Evolutionary conservation across 306 rosid species (phyloP).

Genomic region (Acacia melanoxylon): DNA sequence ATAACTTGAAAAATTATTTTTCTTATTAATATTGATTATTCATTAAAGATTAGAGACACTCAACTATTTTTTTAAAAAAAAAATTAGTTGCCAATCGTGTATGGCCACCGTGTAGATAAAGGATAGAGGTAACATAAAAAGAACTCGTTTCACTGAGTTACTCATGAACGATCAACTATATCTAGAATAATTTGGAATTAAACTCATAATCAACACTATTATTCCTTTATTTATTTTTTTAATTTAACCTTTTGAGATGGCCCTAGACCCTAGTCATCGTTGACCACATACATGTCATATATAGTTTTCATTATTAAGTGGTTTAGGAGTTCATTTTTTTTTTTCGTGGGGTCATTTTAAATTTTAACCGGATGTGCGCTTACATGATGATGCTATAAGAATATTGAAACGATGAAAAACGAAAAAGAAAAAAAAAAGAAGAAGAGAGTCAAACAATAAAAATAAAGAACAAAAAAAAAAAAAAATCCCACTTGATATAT

Average conservation of each 20-base stretch:
- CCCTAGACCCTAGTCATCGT: not conserved
- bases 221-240: not conserved
- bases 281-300: not conserved
- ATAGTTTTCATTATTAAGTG: not conserved
- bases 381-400: not conserved
- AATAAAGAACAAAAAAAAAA: conserved; percentile 26
- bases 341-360: not conserved
- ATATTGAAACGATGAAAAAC: not conserved
- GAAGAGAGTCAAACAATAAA: conserved; percentile 26
- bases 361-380: not conserved
- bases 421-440: not conserved
- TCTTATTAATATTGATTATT: no score
- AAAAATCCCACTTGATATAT: conserved; percentile 30
- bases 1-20: no score
- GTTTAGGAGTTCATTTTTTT: not conserved
- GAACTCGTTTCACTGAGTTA: not conserved
- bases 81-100: no score
- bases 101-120: no score
- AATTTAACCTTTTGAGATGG: not conserved
- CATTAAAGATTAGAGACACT: no score
- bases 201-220: not conserved
- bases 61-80: no score
- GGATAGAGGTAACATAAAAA: no score
- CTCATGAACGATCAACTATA: not conserved
- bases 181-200: no score